These are phyloP conservation scores for Tolypocladium paradoxum DNA, from an alignment of 2,329 filamentous ascomycete species.

Conservation along the genomic window DNA sequence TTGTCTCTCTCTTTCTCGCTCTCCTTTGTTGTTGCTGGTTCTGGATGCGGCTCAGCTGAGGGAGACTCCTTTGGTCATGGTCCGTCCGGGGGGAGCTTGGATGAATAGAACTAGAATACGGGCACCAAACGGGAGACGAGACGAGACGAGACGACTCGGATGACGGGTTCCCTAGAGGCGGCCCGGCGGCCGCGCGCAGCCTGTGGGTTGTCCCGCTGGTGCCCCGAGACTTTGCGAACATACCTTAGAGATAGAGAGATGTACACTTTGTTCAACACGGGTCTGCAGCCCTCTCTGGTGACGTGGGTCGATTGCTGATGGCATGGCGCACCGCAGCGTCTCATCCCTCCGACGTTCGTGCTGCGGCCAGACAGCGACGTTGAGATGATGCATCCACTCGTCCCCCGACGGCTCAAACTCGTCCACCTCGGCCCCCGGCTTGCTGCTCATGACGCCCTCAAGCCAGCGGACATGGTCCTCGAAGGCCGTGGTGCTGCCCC, in stretches of 20 bases:
- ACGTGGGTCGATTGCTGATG: not conserved
- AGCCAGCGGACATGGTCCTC: constrained; percentile 32
- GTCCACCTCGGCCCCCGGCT: constrained; percentile 9
- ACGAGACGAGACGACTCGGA: not conserved
- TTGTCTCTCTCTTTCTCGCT: not conserved
- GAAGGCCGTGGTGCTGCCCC: constrained; percentile 28
- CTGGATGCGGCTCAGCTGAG: not conserved
- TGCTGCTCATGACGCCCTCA: constrained; percentile 22
- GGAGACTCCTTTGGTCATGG: not conserved
- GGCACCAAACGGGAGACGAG: not conserved
- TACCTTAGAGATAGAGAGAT: not conserved
- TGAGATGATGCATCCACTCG: not conserved
- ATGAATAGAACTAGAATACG: not conserved
- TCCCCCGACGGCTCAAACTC: constrained; percentile 8
- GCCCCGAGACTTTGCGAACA: not conserved
- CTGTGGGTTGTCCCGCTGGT: not conserved
- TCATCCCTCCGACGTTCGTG: not conserved
- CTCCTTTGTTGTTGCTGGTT: not conserved
- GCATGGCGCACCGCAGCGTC: not conserved
- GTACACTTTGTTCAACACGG: not conserved
- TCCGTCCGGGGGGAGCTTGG: not conserved
- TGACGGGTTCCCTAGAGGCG: not conserved
- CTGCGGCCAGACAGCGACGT: not conserved
- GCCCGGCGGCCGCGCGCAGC: not conserved
- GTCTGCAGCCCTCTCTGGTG: not conserved